Evolutionary conservation across 75 land plant genomes (phyloP), one percentile per base, ranked within the genome.

Genomic region (Pseudotsuga menziesii): DNA sequence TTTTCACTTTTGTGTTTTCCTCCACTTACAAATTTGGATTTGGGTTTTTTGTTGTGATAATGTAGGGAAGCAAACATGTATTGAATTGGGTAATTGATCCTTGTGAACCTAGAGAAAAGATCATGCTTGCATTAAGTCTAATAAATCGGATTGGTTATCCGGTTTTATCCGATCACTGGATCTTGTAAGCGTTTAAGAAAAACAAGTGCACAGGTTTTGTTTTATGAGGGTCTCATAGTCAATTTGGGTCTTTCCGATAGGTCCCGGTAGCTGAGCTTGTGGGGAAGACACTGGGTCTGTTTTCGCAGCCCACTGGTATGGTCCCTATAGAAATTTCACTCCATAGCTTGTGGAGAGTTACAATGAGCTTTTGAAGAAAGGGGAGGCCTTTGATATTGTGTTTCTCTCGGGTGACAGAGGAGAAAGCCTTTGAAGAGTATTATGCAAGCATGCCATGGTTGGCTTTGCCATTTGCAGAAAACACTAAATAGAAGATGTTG

Each of bases 381-480:
- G 88, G 20, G 84, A 90, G 5, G 78, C 82, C 14, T 91, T 93
- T 79, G 93, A 93, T 82, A 63, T 91, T 60, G 90, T 92, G 35
- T 55, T 79, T 48, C 77, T 89, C 48, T 78, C 89, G 2, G 55
- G 85, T 2, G 90, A 86, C 54, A 71, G 84, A 88, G 0, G 86
- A 81, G 13, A 80, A 80, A 19, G 22, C 79, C 17, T 87, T 82
- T 70, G 63, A 75, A n/a, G 55, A 87, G 60, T 82, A 57, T 2
- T 86, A 84, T 61, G 75, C 70, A 35, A 71, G 32, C 27, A 81
- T 88, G 89, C 91, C 93, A 58, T 92, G 92, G 90, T 77, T 88
- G 57, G 80, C 93, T n/a, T 60, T 92, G 61, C 95, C 93, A 0
- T 86, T 79, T 36, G 61, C 77, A 57, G 88, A 86, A 70, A 82